Base-by-base conservation (phyloP, 345 rosid genomes). In the Moricandia moricandioides region DNA sequence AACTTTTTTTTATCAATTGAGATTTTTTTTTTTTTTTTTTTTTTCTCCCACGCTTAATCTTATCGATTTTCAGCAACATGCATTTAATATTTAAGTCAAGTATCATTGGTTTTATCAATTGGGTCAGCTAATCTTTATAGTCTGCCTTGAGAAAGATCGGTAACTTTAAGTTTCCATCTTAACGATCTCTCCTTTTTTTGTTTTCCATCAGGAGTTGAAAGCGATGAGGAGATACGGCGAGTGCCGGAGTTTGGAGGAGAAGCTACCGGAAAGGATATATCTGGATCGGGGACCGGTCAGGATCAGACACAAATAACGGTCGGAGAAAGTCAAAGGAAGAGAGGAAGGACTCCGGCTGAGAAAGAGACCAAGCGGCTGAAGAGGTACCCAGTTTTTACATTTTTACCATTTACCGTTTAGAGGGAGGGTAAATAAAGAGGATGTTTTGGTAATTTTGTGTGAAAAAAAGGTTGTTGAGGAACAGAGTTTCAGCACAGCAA, bases 401-500 rank as follows among this genome's bases (percentile, higher is more conserved):
- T 56, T 56, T 40, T 74, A 45, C 33, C 13, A 6, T 66, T 56
- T 47, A 45, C 7, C 2, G 33, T 14, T 47, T n/a, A 6, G 54
- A n/a, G 14, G 54, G 54, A n/a, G 14, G 54, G 54, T 30, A 30
- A 30, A 3, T 45, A 40, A 11, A 3, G 11, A 0, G 14, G 49
- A n/a, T 26, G 76, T 75, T 21, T 67, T 33, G 67, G 52, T 58
- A 1, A 6, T 7, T 16, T 4, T 0, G 52, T n/a, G 52, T 47
- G 4, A 47, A 47, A 45, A 45, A 0, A 45, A 93, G 98, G 90
- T 83, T 93, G 85, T 71, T 93, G 88, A 88, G 98, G 83, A 93
- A 93, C 80, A 88, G 98, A 88, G 98, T 93, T 29, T 93, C 98
- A 11, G 98, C 98, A 3, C 98, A 93, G 65, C 98, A 93, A 79